These are phyloP conservation scores for Eutrema yunnanense DNA, from an alignment of 345 rosid species.

Conservation along the genomic window DNA sequence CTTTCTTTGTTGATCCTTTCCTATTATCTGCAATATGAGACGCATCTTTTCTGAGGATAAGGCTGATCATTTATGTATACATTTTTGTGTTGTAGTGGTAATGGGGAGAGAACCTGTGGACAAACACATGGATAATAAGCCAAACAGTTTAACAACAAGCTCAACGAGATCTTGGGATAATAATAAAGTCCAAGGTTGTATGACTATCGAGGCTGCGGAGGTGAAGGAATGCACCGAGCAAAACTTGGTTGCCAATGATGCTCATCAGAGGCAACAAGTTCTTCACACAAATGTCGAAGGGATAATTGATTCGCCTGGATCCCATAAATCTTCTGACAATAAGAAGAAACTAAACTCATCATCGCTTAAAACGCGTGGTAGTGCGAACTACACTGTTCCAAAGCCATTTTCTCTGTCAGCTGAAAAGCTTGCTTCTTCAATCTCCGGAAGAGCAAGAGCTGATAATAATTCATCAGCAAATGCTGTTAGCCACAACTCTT, in stretches of 20 bases:
- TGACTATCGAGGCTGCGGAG: slow-evolving; percentile 29
- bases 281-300: neutral
- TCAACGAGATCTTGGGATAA: slow-evolving; percentile 28
- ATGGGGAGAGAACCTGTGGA: slow-evolving; percentile 69
- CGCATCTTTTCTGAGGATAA: too few relatives aligned
- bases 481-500: slow-evolving; percentile 35
- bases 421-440: slow-evolving; percentile 39
- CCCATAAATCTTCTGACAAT: slow-evolving; percentile 22
- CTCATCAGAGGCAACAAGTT: slow-evolving; percentile 34
- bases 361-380: slow-evolving; percentile 29
- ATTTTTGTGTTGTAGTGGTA: slow-evolving; percentile 18
- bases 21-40: neutral
- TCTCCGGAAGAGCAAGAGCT: slow-evolving; percentile 17
- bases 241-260: slow-evolving; percentile 44
- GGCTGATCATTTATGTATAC: neutral
- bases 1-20: neutral
- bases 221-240: slow-evolving; percentile 33
- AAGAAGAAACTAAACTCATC: slow-evolving; percentile 36
- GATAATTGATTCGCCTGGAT: slow-evolving; percentile 27
- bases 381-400: slow-evolving; percentile 35
- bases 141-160: slow-evolving; percentile 33
- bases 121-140: slow-evolving; percentile 54
- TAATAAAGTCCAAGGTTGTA: slow-evolving; percentile 29
- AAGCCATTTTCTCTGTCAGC: slow-evolving; percentile 50
- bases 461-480: slow-evolving; percentile 32